These are phyloP conservation scores for Candida montana DNA, from an alignment of 805 yeast species.

Conservation along the genomic window DNA sequence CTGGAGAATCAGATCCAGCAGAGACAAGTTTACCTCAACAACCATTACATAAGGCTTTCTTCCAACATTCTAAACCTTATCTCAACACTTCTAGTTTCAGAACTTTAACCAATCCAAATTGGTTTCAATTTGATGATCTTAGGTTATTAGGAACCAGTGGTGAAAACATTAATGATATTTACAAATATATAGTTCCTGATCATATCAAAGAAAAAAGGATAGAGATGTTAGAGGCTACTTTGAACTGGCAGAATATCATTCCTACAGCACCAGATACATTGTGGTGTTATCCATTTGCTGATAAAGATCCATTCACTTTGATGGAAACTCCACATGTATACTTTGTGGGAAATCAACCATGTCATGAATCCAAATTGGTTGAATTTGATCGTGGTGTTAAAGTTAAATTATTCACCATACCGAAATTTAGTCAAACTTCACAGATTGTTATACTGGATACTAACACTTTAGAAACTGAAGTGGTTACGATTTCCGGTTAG, in stretches of 20 bases:
- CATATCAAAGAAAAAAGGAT: constrained; percentile 33
- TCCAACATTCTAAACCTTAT: constrained; percentile 41
- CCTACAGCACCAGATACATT: constrained; percentile 97
- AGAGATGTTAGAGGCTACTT: constrained; percentile 57
- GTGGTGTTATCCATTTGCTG: constrained; percentile 79
- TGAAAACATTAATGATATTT: constrained; percentile 75
- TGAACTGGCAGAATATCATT: constrained; percentile 79
- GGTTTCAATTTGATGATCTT: constrained; percentile 54
- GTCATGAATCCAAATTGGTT: constrained; percentile 43
- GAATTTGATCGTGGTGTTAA: constrained; percentile 32
- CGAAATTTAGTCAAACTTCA: constrained; percentile 63
- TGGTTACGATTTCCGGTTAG: constrained; percentile 34
- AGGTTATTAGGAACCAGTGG: constrained; percentile 75
- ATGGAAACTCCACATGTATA: constrained; percentile 79
- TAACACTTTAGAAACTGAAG: constrained; percentile 48
- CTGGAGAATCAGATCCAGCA: constrained; percentile 85
- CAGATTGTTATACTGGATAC: constrained; percentile 59
- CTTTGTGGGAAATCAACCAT: constrained; percentile 78
- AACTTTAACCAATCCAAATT: constrained; percentile 64
- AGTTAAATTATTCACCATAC: constrained; percentile 60
- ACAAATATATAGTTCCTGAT: constrained; percentile 52
- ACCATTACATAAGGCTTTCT: constrained; percentile 75
- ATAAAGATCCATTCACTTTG: constrained; percentile 77
- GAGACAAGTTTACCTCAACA: constrained; percentile 84
- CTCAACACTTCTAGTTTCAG: constrained; percentile 35